Percentiles rank a stretch among this genome's conserved stretches.
These are phyloP conservation scores for Plectosphaerella sp. DNA, from an alignment of 2,329 filamentous ascomycete species.

Conservation along the genomic window DNA sequence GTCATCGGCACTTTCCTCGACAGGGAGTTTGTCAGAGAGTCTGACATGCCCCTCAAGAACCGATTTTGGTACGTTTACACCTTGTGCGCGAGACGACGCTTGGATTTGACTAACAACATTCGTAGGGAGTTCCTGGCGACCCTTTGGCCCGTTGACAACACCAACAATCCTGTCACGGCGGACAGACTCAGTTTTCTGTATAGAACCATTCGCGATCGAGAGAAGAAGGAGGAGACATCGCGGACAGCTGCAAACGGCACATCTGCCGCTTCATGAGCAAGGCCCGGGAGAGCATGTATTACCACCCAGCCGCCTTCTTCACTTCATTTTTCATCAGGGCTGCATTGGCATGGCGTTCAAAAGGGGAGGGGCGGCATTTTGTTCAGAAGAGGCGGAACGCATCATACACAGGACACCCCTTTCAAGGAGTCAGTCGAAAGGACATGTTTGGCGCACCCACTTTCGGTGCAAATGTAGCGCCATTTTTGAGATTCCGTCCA, in stretches of 20 bases:
- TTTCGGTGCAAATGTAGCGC: conserved; percentile 5
- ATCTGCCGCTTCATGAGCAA: conserved; percentile 5
- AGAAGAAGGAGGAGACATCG: conserved; percentile 16
- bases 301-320: neutral
- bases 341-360: conserved; percentile 14
- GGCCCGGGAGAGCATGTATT: neutral
- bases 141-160: conserved; percentile 42
- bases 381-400: conserved; percentile 12
- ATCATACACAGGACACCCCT: conserved; percentile 12
- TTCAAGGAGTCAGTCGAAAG: conserved; percentile 8
- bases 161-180: conserved; percentile 38
- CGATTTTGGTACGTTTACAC: conserved; percentile 11
- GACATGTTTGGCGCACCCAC: conserved; percentile 1
- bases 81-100: no score
- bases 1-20: conserved; percentile 61
- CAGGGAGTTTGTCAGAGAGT: conserved; percentile 11
- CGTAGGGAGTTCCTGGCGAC: conserved; percentile 39
- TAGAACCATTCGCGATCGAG: conserved; percentile 29
- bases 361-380: conserved; percentile 8
- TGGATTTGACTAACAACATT: neutral
- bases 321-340: neutral
- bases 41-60: conserved; percentile 31
- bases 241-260: conserved; percentile 11
- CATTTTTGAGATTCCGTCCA: conserved; percentile 6
- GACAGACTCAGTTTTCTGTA: conserved; percentile 40